Percentiles rank a stretch among this genome's conserved stretches.
phyloP scores from a whole-genome alignment of 768 basidiomycete species.

The Lepiota brunneoincarnata region DNA sequence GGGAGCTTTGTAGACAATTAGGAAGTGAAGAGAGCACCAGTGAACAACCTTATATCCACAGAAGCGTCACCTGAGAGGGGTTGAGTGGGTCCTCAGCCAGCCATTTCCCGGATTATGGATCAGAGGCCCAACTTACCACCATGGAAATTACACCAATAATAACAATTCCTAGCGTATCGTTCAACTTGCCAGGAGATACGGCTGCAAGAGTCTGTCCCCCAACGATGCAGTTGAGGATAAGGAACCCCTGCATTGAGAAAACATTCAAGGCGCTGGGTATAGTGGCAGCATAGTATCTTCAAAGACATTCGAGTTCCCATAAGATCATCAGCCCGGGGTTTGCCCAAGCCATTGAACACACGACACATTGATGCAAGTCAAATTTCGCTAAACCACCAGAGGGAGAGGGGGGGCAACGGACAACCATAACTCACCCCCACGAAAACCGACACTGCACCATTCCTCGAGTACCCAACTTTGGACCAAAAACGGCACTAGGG shows the following conservation, averaged over 20 bases:
- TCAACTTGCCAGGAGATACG: conserved; percentile 36
- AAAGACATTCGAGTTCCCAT: too few species aligned
- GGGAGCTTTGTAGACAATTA: background rate
- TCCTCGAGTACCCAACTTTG: conserved; percentile 75
- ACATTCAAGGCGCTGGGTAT: conserved; percentile 56
- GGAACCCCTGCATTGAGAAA: conserved; percentile 58
- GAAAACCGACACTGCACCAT: conserved; percentile 63
- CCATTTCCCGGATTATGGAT: background rate
- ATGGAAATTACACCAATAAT: conserved; percentile 36
- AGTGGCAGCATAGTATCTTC: conserved; percentile 55
- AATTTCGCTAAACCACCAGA: too few species aligned
- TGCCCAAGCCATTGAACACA: too few species aligned
- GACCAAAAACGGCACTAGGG: conserved; percentile 65
- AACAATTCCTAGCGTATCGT: conserved; percentile 37
- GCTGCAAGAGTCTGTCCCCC: conserved; percentile 67
- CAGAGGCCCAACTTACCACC: conserved; percentile 23
- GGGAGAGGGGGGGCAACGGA: too few species aligned
- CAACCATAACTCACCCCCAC: conserved; percentile 23
- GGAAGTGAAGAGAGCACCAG: conserved; percentile 36
- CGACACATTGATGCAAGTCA: too few species aligned
- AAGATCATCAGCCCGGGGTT: too few species aligned
- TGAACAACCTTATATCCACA: conserved; percentile 62
- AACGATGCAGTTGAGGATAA: conserved; percentile 64
- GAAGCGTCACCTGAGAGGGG: conserved; percentile 43
- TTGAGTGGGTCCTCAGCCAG: background rate